Percentiles rank a stretch among this genome's conserved stretches.
Evolutionary conservation across 306 rosid species (phyloP).

Genomic region (Lagenaria siceraria): DNA sequence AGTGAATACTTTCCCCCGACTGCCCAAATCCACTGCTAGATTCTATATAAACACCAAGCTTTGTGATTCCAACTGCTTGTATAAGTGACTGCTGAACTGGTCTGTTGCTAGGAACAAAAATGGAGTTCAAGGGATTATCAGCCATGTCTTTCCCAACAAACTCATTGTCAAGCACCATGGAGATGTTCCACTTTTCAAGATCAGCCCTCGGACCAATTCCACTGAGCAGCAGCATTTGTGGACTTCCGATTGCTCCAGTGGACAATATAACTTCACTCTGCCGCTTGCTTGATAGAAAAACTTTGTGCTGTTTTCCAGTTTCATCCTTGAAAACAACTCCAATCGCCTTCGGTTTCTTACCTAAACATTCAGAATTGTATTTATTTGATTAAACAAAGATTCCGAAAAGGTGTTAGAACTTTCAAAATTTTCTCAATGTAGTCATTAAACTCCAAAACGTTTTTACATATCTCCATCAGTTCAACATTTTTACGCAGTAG

Average conservation of each 20-base stretch:
- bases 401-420: neutral
- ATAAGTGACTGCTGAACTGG: constrained; percentile 58
- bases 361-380: constrained; percentile 15
- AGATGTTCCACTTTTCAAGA: constrained; percentile 52
- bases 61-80: constrained; percentile 83
- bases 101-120: constrained; percentile 57
- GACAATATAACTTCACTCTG: constrained; percentile 70
- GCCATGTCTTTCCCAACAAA: constrained; percentile 88
- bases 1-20: constrained; percentile 69
- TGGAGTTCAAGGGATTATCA: constrained; percentile 93
- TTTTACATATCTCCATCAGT: neutral
- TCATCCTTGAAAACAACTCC: constrained; percentile 84
- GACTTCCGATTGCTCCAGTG: constrained; percentile 78
- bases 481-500: neutral
- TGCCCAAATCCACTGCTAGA: constrained; percentile 90
- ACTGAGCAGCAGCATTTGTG: constrained; percentile 80
- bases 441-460: neutral
- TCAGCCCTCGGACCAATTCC: constrained; percentile 84
- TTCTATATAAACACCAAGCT: constrained; percentile 75
- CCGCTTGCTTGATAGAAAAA: constrained; percentile 28
- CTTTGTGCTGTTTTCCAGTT: constrained; percentile 58
- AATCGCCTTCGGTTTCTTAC: constrained; percentile 51
- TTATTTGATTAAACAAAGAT: neutral
- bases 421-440: neutral
- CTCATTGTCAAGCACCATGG: constrained; percentile 44